Base-by-base conservation (phyloP, 108 stramenopile genomes). In the Thalassiosira profunda region DNA sequence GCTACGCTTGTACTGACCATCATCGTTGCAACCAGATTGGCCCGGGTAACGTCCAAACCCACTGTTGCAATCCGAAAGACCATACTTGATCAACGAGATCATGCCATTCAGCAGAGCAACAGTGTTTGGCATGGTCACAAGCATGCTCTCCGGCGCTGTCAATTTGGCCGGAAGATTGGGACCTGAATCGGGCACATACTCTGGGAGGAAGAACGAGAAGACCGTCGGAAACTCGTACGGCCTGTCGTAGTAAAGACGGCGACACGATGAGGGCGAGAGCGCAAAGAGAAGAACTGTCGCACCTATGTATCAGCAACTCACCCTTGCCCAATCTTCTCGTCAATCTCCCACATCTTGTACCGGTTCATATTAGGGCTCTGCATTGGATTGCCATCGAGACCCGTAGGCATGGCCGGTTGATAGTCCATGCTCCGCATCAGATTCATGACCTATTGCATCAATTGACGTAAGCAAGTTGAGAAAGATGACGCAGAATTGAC, bases 401-500 rank as follows among this genome's bases (percentile, higher is more conserved):
- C 24, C 25, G 51, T 52, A n/a, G 76, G 74, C 30, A 76, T 52
- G 1, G 26, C 46, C 25, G 74, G 52, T 25, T 56, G 44, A 37
- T 79, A 87, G n/a, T 87, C 81, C 58, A 92, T 55, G 30, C 82
- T 63, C 23, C 87, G 49, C 74, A 89, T 58, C 5, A 88, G 40
- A 51, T 78, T 54, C 38, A 83, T 35, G 30, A 88, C 47, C n/a
- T n/a, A n/a, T n/a, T n/a, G n/a, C n/a, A n/a, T n/a, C n/a, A n/a
- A n/a, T n/a, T n/a, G n/a, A n/a, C n/a, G n/a, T n/a, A n/a, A n/a
- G n/a, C n/a, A n/a, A n/a, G n/a, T n/a, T n/a, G n/a, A n/a, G n/a
- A n/a, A n/a, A n/a, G n/a, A n/a, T n/a, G n/a, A n/a, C n/a, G n/a
- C n/a, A n/a, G n/a, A n/a, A n/a, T n/a, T n/a, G n/a, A n/a, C n/a